phyloP scores from a whole-genome alignment of 768 basidiomycete genomes.

The Calocera cornea region DNA sequence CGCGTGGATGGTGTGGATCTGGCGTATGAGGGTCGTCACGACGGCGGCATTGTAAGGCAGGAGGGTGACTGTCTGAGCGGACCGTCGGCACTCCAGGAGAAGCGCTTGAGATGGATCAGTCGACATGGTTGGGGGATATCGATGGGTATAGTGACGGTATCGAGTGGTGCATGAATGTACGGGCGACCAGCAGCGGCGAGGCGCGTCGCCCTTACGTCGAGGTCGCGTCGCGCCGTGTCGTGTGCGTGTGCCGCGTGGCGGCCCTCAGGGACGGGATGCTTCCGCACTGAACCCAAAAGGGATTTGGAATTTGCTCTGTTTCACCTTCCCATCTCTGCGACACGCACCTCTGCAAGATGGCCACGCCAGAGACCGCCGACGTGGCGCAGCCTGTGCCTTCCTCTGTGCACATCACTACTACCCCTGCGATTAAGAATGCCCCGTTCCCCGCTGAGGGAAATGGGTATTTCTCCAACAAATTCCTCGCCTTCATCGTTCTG shows the following conservation, averaged over 20 bases:
- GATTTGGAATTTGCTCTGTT: conserved; percentile 1
- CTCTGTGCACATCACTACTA: conserved; percentile 33
- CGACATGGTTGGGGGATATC: conserved; percentile 23
- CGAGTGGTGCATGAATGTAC: too few species aligned
- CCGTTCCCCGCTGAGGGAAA: conserved; percentile 75
- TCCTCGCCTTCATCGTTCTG: conserved; percentile 64
- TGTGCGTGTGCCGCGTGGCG: background rate
- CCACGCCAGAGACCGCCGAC: background rate
- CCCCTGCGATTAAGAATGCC: conserved; percentile 71
- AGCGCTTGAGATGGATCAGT: conserved; percentile 78
- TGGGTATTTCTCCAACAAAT: conserved; percentile 65
- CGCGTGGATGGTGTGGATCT: conserved; percentile 78
- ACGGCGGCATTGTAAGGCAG: conserved; percentile 85
- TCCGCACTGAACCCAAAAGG: background rate
- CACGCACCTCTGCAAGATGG: background rate
- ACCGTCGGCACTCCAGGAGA: conserved; percentile 71
- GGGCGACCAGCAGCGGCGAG: background rate
- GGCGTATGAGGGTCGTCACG: conserved; percentile 74
- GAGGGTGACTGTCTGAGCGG: conserved; percentile 67
- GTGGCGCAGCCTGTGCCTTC: background rate
- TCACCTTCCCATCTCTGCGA: background rate
- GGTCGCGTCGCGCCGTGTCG: too few species aligned
- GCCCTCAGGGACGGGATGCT: background rate
- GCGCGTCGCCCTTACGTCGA: background rate
- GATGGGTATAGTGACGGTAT: background rate